Conservation (phyloP, 768 basidiomycete species). For the Rhodosporidiobolus sp. region DNA sequence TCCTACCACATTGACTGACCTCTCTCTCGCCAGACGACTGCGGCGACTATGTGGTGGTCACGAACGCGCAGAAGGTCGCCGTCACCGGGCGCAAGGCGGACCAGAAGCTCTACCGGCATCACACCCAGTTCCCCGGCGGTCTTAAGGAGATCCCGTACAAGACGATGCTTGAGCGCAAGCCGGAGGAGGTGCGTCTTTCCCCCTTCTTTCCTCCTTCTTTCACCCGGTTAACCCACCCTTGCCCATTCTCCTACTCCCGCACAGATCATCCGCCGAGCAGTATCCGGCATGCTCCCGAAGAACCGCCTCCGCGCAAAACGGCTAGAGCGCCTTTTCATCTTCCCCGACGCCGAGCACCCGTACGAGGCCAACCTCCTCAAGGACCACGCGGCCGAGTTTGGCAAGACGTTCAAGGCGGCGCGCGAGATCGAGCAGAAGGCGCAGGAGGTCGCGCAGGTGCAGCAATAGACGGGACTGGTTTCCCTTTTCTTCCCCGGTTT, state of each 20-base stretch:
- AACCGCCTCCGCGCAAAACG: conserved; percentile 89
- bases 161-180: conserved; percentile 76
- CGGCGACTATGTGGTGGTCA: conserved; percentile 96
- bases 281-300: conserved; percentile 97
- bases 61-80: conserved; percentile 75
- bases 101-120: conserved; percentile 81
- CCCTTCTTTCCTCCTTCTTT: background rate
- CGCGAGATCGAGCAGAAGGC: conserved; percentile 2
- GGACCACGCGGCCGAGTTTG: conserved; percentile 57
- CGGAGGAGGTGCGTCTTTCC: conserved; percentile 67
- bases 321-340: conserved; percentile 82
- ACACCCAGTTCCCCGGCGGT: conserved; percentile 89
- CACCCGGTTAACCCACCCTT: no score
- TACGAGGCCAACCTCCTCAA: conserved; percentile 71
- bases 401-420: conserved; percentile 24
- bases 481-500: background rate
- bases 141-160: conserved; percentile 84
- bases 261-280: conserved; percentile 91
- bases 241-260: background rate
- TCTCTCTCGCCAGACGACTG: conserved; percentile 67
- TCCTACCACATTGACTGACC: background rate
- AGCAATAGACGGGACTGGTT: background rate
- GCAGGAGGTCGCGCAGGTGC: background rate
- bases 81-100: conserved; percentile 86
- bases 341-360: conserved; percentile 65